Evolutionary conservation across 305 asterid genomes (phyloP), one percentile per base, ranked within the genome.

Genomic region (Solanum hybrid): DNA sequence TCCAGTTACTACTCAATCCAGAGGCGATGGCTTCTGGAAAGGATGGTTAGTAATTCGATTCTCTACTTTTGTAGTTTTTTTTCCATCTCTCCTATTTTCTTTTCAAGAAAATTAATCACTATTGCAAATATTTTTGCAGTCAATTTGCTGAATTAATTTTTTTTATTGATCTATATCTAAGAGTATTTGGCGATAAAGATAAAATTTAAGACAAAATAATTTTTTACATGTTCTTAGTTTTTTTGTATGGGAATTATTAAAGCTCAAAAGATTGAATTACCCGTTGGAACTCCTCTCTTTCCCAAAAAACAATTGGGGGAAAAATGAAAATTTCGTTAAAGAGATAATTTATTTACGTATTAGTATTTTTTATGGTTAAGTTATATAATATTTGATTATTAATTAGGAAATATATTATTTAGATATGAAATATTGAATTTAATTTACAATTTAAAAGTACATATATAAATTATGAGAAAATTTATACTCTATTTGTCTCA

Each of bases 21-120:
- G 91, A 72, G 95, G 94, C 37, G 95, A 92, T 72, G 95, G 95
- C 37, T 93, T 93, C 90, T 93, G 91, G 92, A 93, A 83, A 84
- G 95, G 95, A 41, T 93, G 95, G 95, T 93, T 3, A 70, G 76
- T 57, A 57, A 57, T 70, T 57, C 10, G 24, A 70, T 70, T 70
- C 29, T n/a, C 14, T 61, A 7, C 72, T 61, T 61, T 57, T 51
- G 68, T 45, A 45, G 22, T 11, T 45, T 14, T 13, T 13, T 45
- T 45, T 45, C 14, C 57, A 15, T 14, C n/a, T 51, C 4, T 51
- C 65, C 68, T 2, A 14, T 14, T 14, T 45, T 45, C 17, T 51
- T 57, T 57, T 6, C 22, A 17, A 15, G 9, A 2, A 15, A 51
- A 57, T 51, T 51, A 57, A 17, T 61, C 20, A 61, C 11, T 70